These are phyloP conservation scores for Pseudomonodictys pantanalensis DNA, from an alignment of 495 filamentous ascomycete genomes.

Conservation along the genomic window DNA sequence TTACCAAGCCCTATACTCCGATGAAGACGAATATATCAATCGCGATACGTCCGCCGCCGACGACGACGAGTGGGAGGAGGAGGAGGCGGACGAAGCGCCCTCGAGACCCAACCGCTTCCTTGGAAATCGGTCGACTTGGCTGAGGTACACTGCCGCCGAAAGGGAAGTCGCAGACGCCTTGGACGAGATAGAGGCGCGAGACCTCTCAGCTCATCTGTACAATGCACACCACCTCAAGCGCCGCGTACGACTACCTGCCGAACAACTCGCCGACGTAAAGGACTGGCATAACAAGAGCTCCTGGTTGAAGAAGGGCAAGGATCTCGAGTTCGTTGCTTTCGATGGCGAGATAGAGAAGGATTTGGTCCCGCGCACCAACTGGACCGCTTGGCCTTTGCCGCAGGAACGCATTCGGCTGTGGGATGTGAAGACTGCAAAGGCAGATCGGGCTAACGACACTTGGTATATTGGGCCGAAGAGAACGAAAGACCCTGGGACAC, in stretches of 20 bases:
- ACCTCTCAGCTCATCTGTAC: constrained; percentile 74
- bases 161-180: constrained; percentile 56
- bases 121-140: constrained; percentile 61
- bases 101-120: constrained; percentile 51
- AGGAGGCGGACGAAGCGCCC: not conserved
- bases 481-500: constrained; percentile 50
- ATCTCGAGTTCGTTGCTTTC: constrained; percentile 8
- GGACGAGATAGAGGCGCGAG: constrained; percentile 53
- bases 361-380: constrained; percentile 41
- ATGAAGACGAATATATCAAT: not conserved
- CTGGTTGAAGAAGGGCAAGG: constrained; percentile 36
- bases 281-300: constrained; percentile 37
- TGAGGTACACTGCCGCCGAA: constrained; percentile 56
- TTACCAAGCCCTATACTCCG: not conserved
- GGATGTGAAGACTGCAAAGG: constrained; percentile 53
- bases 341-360: constrained; percentile 29
- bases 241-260: constrained; percentile 37
- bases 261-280: constrained; percentile 24
- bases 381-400: constrained; percentile 78
- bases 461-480: constrained; percentile 43
- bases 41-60: too few species aligned
- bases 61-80: not conserved
- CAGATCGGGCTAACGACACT: constrained; percentile 46
- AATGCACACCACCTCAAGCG: constrained; percentile 64
- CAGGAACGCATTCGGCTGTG: constrained; percentile 57